Conservation (phyloP, 108 stramenopile genomes). For the Epithemia pelagica region DNA sequence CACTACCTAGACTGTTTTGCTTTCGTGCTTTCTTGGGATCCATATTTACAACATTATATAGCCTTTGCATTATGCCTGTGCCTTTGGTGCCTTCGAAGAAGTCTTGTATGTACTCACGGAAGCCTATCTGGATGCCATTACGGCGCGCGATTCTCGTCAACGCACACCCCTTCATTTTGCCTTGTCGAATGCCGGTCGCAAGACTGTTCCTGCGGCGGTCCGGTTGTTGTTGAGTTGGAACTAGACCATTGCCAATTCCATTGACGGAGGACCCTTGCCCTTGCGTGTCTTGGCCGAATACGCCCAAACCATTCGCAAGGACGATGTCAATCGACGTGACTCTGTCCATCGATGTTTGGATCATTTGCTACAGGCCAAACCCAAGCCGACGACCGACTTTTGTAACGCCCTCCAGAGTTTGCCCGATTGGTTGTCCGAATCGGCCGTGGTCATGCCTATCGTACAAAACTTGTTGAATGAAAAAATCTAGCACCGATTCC, state of each 20-base stretch:
- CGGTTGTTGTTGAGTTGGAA: constrained; percentile 43
- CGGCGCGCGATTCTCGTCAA: constrained; percentile 33
- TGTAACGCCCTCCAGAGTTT: constrained; percentile 62
- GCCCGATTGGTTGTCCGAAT: constrained; percentile 54
- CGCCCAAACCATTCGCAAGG: constrained; percentile 32
- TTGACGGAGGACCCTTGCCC: constrained; percentile 45
- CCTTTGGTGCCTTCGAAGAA: constrained; percentile 69
- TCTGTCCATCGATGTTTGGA: constrained; percentile 49
- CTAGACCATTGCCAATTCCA: constrained; percentile 46
- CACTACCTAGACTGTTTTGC: no score
- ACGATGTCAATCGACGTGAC: constrained; percentile 30
- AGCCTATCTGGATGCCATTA: constrained; percentile 44
- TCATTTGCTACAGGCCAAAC: constrained; percentile 49
- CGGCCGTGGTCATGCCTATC: constrained; percentile 46
- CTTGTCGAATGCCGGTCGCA: constrained; percentile 64
- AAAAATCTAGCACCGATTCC: constrained; percentile 65
- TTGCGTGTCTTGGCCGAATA: constrained; percentile 55
- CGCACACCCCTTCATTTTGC: constrained; percentile 79
- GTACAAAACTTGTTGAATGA: constrained; percentile 64
- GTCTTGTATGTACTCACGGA: constrained; percentile 52
- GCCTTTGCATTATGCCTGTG: constrained; percentile 82
- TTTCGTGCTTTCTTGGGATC: no score
- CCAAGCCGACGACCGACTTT: constrained; percentile 62
- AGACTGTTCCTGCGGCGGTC: constrained; percentile 54
- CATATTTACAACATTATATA: no score